These are phyloP conservation scores for Diutina mesorugosa DNA, from an alignment of 1,139 yeast genomes.

Conservation along the genomic window DNA sequence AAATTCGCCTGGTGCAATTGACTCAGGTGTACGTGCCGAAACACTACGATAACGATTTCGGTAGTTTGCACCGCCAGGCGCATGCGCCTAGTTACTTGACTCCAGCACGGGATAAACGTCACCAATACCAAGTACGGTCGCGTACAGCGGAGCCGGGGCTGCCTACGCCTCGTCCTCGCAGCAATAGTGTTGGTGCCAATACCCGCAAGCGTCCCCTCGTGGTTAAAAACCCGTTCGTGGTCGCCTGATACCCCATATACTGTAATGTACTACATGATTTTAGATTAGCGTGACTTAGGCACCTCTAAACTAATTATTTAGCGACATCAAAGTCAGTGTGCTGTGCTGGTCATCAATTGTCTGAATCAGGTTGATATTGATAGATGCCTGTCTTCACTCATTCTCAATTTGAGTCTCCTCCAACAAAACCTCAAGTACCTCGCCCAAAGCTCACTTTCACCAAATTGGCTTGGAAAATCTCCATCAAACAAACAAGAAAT, in stretches of 20 bases:
- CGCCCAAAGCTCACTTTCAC: too few species aligned
- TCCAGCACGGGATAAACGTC: neutral
- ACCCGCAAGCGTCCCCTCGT: neutral
- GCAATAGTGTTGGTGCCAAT: constrained; percentile 1
- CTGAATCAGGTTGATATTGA: too few species aligned
- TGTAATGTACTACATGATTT: too few species aligned
- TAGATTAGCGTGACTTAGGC: too few species aligned
- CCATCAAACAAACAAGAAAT: too few species aligned
- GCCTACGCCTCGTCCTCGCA: neutral
- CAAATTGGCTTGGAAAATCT: too few species aligned
- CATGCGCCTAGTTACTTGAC: neutral
- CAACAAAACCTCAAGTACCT: too few species aligned
- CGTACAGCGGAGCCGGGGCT: neutral
- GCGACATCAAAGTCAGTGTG: too few species aligned
- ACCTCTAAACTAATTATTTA: too few species aligned
- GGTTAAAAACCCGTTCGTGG: neutral
- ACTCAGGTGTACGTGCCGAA: neutral
- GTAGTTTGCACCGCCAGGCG: neutral
- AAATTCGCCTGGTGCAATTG: neutral
- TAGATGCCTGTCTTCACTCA: too few species aligned
- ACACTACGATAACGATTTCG: neutral
- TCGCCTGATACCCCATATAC: neutral
- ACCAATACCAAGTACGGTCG: neutral
- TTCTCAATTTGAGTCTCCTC: too few species aligned
- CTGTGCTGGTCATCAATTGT: too few species aligned